Evolutionary conservation across 225 moss, liverwort and hornwort genomes (phyloP), one percentile per base, ranked within the genome.

Genomic region (Antitrichia curtipendula): DNA sequence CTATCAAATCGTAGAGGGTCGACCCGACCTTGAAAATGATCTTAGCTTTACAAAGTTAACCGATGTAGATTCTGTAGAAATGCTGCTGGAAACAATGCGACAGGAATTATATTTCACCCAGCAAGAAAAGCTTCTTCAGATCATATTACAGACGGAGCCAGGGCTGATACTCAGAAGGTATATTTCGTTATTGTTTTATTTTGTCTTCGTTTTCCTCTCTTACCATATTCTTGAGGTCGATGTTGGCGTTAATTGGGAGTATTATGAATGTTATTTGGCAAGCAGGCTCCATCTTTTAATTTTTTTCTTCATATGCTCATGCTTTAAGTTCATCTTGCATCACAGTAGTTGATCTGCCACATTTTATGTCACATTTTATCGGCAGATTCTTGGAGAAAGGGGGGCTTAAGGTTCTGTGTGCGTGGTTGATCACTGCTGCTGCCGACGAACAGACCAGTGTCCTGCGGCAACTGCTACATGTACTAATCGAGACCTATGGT

Each of bases 321-420:
- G 78, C 62, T 70, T 70, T 13, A 56, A 84, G 70, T 84, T 77
- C 29, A 82, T 63, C 50, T 80, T 90, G 79, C 69, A 80, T 68
- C 41, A 50, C 77, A 68, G 78, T 78, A 85, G 78, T 90, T 92
- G 89, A 92, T 89, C 85, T 84, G 21, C 66, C 50, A 52, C 84
- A 77, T 73, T 82, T 82, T 79, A 61, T 87, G 82, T 47, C 28
- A 70, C 74, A 70, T 86, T 45, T 43, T 83, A 81, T 87, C 74
- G 89, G 86, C 95, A 98, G 98, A 80, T 97, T 98, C 66, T 85
- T 97, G 93, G 98, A 98, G 89, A 98, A 95, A 88, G 98, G 98
- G 43, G 98, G 94, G 49, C 90, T 98, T 71, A 98, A 95, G 90
- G 82, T 97, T 79, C 82, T 98, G 41, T 90, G 93, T 85, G 91